Conservation (phyloP, 2,329 filamentous ascomycete species). For the Aspergillus carbonarius region DNA sequence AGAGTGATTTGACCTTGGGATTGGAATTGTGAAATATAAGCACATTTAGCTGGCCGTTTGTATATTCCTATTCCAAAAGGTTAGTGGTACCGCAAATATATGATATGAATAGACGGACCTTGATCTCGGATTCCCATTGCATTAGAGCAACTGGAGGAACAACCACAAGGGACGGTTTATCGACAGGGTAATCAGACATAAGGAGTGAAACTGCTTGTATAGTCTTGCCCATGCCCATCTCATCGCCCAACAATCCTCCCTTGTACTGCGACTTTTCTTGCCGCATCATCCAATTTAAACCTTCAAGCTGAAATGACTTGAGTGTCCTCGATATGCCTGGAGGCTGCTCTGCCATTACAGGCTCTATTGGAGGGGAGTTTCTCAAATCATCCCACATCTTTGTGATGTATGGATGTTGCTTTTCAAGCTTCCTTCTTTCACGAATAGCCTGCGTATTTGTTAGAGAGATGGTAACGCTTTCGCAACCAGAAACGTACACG, state of each 20-base stretch:
- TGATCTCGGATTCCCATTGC: slow-evolving; percentile 88
- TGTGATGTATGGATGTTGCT: slow-evolving; percentile 71
- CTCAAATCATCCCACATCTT: slow-evolving; percentile 84
- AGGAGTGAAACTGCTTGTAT: slow-evolving; percentile 97
- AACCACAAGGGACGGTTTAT: slow-evolving; percentile 78
- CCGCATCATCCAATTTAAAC: slow-evolving; percentile 87
- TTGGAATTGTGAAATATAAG: slow-evolving; percentile 90
- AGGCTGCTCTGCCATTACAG: slow-evolving; percentile 68
- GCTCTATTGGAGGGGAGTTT: slow-evolving; percentile 65
- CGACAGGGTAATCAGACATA: slow-evolving; percentile 93
- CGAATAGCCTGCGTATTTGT: slow-evolving; percentile 39
- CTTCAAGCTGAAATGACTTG: slow-evolving; percentile 92
- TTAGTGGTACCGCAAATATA: neutral
- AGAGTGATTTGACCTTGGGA: slow-evolving; percentile 74
- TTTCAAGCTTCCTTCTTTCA: slow-evolving; percentile 68
- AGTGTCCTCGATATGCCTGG: slow-evolving; percentile 74
- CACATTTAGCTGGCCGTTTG: slow-evolving; percentile 84
- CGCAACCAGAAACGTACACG: slow-evolving; percentile 30
- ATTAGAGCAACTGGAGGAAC: slow-evolving; percentile 92
- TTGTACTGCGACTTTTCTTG: slow-evolving; percentile 86
- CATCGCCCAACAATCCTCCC: slow-evolving; percentile 88
- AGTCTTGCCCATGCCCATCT: slow-evolving; percentile 99
- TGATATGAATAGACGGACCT: slow-evolving; percentile 45
- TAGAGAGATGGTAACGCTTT: slow-evolving; percentile 21
- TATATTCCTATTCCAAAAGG: slow-evolving; percentile 55